Base-by-base conservation (phyloP, 2,329 filamentous ascomycete species). In the Trichophyton verrucosum region DNA sequence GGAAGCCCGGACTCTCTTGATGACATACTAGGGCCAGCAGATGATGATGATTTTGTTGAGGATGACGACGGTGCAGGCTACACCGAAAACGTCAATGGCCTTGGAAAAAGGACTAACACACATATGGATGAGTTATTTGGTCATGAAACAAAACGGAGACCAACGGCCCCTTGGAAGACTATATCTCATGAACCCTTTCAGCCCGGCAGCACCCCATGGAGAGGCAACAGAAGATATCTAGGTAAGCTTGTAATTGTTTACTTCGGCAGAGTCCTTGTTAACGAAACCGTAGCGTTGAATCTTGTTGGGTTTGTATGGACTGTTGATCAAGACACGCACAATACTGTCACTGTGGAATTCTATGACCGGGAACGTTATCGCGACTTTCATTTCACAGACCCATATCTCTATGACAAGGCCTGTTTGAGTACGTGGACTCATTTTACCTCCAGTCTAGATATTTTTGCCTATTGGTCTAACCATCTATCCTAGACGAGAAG, bases 381-480 rank as follows among this genome's bases (percentile, higher is more conserved):
- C 56, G 91, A 97, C 72, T 96, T 96, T 68, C 94, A 97, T 76
- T 97, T 99, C 72, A 97, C 91, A 11, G 94, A 99, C 71, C 92
- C 91, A 0, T 96, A 91, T 71, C 80, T 91, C 3, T 97, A 97
- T 74, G 94, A 99, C 75, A 96, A 96, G 74, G 92, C 94, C 20
- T 97, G 92, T 69, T 79, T 99, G 5, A 89, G 77, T 77, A 61
- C 86, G 74, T 73, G 60, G 53, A 60, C 6, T 3, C 6, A 57
- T 7, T 62, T 59, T 56, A 53, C 9, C 61, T 38, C 33, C 53
- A 60, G 13, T 15, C 33, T 9, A 3, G 42, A 11, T 1, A 2
- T 30, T 30, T 42, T 11, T 15, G 49, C 2, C 17, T 15, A 33
- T 20, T 9, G 5, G 9, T 9, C 15, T 33, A 57, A 58, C 56